Evolutionary conservation across 2,329 filamentous ascomycete species (phyloP).

Genomic region (Exophiala calicioides): DNA sequence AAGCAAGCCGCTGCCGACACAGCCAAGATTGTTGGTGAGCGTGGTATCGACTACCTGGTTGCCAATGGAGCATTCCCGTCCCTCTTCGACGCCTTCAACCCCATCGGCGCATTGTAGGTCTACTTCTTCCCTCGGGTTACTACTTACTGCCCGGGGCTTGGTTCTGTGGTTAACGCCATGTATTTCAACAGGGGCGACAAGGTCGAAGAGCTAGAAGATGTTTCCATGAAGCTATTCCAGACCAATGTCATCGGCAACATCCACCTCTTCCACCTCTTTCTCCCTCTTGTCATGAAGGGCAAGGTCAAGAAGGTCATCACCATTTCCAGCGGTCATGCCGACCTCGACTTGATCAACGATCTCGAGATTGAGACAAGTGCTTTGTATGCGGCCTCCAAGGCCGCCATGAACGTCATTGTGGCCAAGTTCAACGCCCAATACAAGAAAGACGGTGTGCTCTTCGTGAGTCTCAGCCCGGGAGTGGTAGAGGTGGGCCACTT

Average conservation of each 20-base stretch:
- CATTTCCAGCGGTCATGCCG: conserved; percentile 52
- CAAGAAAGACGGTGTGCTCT: conserved; percentile 52
- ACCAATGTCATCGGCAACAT: conserved; percentile 56
- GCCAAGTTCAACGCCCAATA: conserved; percentile 57
- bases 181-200: too few relatives aligned
- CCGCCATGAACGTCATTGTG: conserved; percentile 53
- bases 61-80: conserved; percentile 49
- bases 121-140: too few relatives aligned
- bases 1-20: conserved; percentile 36
- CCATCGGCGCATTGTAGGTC: too few relatives aligned
- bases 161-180: too few relatives aligned
- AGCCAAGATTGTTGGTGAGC: conserved; percentile 32
- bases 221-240: conserved; percentile 39
- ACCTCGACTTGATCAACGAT: conserved; percentile 46
- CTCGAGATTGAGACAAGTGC: conserved; percentile 38
- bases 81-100: conserved; percentile 31
- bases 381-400: conserved; percentile 55
- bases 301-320: conserved; percentile 55
- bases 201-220: conserved; percentile 39
- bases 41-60: conserved; percentile 53
- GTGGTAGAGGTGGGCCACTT: conserved; percentile 48
- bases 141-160: too few relatives aligned
- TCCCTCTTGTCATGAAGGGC: conserved; percentile 55
- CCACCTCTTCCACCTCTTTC: conserved; percentile 54
- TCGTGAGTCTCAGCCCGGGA: conserved; percentile 55